Percentiles rank a stretch among this genome's conserved stretches.
phyloP scores from a whole-genome alignment of 768 basidiomycete species.

The Phanerochaete carnosa region DNA sequence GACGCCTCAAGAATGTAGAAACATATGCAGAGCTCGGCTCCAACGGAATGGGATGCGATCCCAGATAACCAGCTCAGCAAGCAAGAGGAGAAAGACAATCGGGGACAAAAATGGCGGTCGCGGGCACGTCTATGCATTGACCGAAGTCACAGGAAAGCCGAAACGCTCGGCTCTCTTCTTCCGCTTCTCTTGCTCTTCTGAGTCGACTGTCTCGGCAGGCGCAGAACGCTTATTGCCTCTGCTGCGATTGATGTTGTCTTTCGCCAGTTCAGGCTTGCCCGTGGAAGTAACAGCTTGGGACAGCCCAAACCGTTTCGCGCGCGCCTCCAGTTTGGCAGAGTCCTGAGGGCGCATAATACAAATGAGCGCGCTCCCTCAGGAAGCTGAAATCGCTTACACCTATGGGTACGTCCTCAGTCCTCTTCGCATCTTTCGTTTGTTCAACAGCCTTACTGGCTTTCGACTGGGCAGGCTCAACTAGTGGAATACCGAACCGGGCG shows the following conservation, averaged over 20 bases:
- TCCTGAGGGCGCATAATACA: slow-evolving; percentile 31
- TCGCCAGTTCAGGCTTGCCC: not conserved
- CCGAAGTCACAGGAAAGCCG: slow-evolving; percentile 27
- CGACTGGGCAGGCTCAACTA: slow-evolving; percentile 41
- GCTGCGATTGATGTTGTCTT: slow-evolving; percentile 27
- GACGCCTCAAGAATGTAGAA: too few relatives aligned
- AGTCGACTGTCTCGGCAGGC: slow-evolving; percentile 42
- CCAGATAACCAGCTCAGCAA: too few relatives aligned
- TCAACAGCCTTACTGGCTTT: slow-evolving; percentile 18
- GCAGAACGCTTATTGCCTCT: slow-evolving; percentile 28
- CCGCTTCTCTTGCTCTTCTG: slow-evolving; percentile 55
- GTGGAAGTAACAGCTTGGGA: slow-evolving; percentile 1
- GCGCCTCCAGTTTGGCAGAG: slow-evolving; percentile 44
- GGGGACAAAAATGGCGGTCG: not conserved
- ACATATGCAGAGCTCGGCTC: too few relatives aligned
- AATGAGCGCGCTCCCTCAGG: not conserved
- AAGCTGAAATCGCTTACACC: slow-evolving; percentile 14
- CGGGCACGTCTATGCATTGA: slow-evolving; percentile 1
- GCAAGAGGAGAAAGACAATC: too few relatives aligned
- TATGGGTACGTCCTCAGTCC: not conserved
- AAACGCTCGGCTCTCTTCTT: slow-evolving; percentile 67
- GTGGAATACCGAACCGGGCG: slow-evolving; percentile 67
- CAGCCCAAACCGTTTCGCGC: slow-evolving; percentile 55
- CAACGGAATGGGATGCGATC: too few relatives aligned
- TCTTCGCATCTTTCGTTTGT: not conserved